phyloP scores from a whole-genome alignment of 2,329 filamentous ascomycete genomes.

The Penicillium janthinellum region DNA sequence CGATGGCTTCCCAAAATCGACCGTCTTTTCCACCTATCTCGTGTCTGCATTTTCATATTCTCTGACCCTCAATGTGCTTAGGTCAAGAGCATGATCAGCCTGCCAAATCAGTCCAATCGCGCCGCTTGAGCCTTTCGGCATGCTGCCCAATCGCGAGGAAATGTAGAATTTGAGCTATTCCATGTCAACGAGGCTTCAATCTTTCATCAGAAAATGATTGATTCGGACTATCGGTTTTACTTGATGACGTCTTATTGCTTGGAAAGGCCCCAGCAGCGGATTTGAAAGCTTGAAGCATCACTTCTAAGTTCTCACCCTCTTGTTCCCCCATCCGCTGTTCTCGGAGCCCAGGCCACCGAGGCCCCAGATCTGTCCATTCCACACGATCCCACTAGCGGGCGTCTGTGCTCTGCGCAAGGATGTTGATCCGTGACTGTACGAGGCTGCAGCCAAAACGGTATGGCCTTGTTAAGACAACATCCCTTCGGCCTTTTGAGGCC shows the following conservation, averaged over 20 bases:
- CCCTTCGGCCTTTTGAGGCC: conserved; percentile 19
- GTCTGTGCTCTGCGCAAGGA: conserved; percentile 25
- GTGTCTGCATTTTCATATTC: background rate
- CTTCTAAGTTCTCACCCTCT: background rate
- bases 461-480: conserved; percentile 24
- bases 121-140: conserved; percentile 14
- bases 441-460: conserved; percentile 20
- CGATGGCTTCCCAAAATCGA: background rate
- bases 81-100: conserved; percentile 3
- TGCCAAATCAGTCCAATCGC: conserved; percentile 9
- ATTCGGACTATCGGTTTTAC: background rate
- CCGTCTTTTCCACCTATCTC: background rate
- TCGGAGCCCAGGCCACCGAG: conserved; percentile 12
- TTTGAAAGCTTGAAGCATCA: background rate
- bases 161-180: conserved; percentile 8
- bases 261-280: background rate
- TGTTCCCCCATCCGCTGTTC: background rate
- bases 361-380: conserved; percentile 24
- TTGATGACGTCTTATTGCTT: background rate
- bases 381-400: conserved; percentile 17
- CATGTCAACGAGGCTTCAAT: background rate
- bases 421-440: conserved; percentile 21
- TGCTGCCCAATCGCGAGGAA: conserved; percentile 11
- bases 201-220: background rate
- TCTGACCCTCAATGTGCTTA: background rate